phyloP scores from a whole-genome alignment of 78 protist species.

The Dictyostelium capitatum region DNA sequence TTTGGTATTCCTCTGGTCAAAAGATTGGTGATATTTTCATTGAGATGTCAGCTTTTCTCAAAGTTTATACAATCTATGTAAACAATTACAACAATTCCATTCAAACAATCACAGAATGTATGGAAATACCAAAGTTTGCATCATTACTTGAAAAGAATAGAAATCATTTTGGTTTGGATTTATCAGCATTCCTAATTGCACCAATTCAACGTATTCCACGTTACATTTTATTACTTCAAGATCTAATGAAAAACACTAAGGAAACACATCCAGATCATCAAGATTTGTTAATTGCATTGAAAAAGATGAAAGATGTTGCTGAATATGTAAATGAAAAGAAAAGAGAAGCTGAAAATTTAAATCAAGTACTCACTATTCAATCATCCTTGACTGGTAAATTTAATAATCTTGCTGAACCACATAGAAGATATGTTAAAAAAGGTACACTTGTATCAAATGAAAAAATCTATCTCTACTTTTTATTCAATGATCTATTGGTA shows the following conservation, averaged over 20 bases:
- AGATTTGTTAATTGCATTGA: slow-evolving; percentile 68
- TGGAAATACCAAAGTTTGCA: slow-evolving; percentile 66
- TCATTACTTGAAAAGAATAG: slow-evolving; percentile 42
- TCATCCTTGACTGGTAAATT: slow-evolving; percentile 59
- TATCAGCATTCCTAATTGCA: slow-evolving; percentile 73
- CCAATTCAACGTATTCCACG: slow-evolving; percentile 82
- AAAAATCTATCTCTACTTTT: slow-evolving; percentile 57
- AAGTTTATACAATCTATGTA: slow-evolving; percentile 84
- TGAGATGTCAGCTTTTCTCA: slow-evolving; percentile 42
- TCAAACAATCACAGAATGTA: slow-evolving; percentile 63
- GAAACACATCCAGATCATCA: slow-evolving; percentile 76
- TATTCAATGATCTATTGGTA: slow-evolving; percentile 74
- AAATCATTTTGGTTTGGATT: slow-evolving; percentile 32
- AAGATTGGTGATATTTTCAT: slow-evolving; percentile 80
- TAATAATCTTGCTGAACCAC: slow-evolving; percentile 83
- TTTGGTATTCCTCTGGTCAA: slow-evolving; percentile 42
- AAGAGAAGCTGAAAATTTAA: slow-evolving; percentile 87
- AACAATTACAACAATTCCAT: slow-evolving; percentile 70
- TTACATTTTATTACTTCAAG: slow-evolving; percentile 78
- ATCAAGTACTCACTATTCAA: slow-evolving; percentile 77
- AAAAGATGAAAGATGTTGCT: slow-evolving; percentile 85
- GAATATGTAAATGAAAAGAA: slow-evolving; percentile 86
- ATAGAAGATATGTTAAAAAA: slow-evolving; percentile 80
- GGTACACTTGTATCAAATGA: slow-evolving; percentile 49
- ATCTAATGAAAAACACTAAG: slow-evolving; percentile 42